A percentile compares a stretch with the other conserved stretches of the same genome.
phyloP scores from a whole-genome alignment of 1,284 basidiomycete species.

The Flammula alnicola region DNA sequence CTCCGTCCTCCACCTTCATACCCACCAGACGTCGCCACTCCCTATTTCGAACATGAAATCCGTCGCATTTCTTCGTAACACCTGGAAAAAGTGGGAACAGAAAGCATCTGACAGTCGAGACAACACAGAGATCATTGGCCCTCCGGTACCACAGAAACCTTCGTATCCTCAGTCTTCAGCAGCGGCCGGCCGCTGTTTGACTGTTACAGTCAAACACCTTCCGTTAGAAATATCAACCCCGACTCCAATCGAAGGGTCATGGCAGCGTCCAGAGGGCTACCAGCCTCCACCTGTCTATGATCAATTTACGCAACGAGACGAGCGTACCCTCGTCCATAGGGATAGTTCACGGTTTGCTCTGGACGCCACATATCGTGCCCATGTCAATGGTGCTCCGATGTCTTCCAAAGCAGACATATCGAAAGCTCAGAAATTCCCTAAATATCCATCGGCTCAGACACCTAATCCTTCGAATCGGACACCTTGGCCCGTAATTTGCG shows the following conservation, averaged over 20 bases:
- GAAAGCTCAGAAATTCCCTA: constrained; percentile 1
- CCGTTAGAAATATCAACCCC: constrained; percentile 13
- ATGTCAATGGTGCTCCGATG: background rate
- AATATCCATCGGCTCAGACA: constrained; percentile 2
- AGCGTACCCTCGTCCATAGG: constrained; percentile 8
- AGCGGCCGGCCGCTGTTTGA: constrained; percentile 10
- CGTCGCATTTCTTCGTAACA: constrained; percentile 37
- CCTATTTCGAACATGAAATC: constrained; percentile 36
- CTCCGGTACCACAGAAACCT: constrained; percentile 8
- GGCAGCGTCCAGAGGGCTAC: constrained; percentile 13
- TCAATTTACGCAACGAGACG: constrained; percentile 13
- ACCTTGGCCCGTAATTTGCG: constrained; percentile 6
- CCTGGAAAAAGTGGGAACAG: constrained; percentile 39
- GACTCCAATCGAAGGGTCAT: constrained; percentile 15
- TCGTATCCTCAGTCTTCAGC: constrained; percentile 6
- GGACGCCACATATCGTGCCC: constrained; percentile 8
- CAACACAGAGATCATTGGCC: constrained; percentile 4
- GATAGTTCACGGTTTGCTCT: constrained; percentile 13
- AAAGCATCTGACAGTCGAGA: constrained; percentile 26
- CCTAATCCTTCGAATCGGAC: constrained; percentile 1
- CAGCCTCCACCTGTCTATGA: constrained; percentile 17
- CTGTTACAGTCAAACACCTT: constrained; percentile 18
- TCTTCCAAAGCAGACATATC: background rate
- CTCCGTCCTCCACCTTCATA: constrained; percentile 6
- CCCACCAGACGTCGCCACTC: constrained; percentile 2